Evolutionary conservation across 2,329 filamentous ascomycete genomes (phyloP).

Genomic region (Claviceps africana): DNA sequence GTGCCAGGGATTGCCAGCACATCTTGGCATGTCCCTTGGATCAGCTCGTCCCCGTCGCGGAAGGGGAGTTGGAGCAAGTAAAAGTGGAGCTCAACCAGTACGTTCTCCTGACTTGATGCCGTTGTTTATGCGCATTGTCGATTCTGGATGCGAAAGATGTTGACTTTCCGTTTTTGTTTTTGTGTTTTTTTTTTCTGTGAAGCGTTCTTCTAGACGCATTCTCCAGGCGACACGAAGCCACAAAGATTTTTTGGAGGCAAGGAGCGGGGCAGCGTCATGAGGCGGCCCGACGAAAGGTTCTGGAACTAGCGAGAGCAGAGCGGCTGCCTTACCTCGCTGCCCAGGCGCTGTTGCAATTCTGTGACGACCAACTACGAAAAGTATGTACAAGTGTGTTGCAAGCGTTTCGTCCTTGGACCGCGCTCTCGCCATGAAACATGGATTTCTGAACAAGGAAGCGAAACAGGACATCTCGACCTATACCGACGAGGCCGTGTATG

Average conservation of each 20-base stretch:
- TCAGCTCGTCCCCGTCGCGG: slow-evolving; percentile 39
- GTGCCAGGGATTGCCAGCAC: slow-evolving; percentile 46
- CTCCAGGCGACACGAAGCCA: slow-evolving; percentile 46
- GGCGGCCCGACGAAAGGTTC: no score
- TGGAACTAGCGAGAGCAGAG: slow-evolving; percentile 37
- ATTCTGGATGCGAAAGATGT: not conserved
- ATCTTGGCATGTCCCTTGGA: slow-evolving; percentile 52
- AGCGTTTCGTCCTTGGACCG: no score
- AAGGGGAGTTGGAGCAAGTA: slow-evolving; percentile 42
- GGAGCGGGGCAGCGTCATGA: slow-evolving; percentile 46
- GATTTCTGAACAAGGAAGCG: not conserved
- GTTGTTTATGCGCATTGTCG: not conserved
- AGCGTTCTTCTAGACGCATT: slow-evolving; percentile 48
- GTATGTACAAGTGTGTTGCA: slow-evolving; percentile 25
- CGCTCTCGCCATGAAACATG: not conserved
- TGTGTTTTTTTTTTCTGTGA: not conserved
- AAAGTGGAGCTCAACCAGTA: slow-evolving; percentile 52
- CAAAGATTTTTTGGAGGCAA: slow-evolving; percentile 51
- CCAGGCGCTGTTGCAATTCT: slow-evolving; percentile 35
- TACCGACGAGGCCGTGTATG: slow-evolving; percentile 45
- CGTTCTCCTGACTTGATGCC: slow-evolving; percentile 11
- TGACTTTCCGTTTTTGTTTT: not conserved
- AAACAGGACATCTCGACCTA: slow-evolving; percentile 41
- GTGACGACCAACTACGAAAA: slow-evolving; percentile 41
- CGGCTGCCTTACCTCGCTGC: slow-evolving; percentile 32